Conservation (phyloP, 768 basidiomycete species). For the Crucibulum laeve region DNA sequence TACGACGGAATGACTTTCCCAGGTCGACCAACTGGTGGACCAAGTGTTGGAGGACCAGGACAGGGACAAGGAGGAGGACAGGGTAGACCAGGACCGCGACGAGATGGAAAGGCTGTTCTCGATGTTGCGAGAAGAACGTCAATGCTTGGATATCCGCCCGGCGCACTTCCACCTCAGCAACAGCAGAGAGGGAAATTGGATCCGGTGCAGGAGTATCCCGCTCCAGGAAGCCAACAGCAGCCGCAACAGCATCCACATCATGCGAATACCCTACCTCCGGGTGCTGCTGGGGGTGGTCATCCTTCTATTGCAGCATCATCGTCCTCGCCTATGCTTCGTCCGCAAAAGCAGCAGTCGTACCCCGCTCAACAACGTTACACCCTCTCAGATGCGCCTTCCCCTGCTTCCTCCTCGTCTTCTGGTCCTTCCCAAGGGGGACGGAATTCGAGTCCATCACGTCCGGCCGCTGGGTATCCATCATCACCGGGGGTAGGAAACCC, state of each 20-base stretch:
- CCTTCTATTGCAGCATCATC: neutral
- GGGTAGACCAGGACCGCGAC: constrained; percentile 10
- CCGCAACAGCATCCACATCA: neutral
- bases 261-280: neutral
- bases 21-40: too few relatives aligned
- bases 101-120: constrained; percentile 41
- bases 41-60: constrained; percentile 9
- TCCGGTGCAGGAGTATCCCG: constrained; percentile 5
- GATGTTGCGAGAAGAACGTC: constrained; percentile 55
- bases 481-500: neutral
- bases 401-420: neutral
- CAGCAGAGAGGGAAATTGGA: constrained; percentile 1
- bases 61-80: constrained; percentile 8
- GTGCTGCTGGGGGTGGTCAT: too few relatives aligned
- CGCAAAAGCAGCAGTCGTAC: constrained; percentile 22
- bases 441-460: neutral
- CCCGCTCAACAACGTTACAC: constrained; percentile 41
- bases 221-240: constrained; percentile 1
- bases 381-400: constrained; percentile 33
- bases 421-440: neutral
- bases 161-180: constrained; percentile 8
- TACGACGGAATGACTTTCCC: constrained; percentile 22
- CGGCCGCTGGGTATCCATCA: neutral
- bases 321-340: constrained; percentile 1
- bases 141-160: constrained; percentile 4